Base-by-base conservation (phyloP, 345 rosid genomes). In the sweet orange (Citrus sinensis) region DNA sequence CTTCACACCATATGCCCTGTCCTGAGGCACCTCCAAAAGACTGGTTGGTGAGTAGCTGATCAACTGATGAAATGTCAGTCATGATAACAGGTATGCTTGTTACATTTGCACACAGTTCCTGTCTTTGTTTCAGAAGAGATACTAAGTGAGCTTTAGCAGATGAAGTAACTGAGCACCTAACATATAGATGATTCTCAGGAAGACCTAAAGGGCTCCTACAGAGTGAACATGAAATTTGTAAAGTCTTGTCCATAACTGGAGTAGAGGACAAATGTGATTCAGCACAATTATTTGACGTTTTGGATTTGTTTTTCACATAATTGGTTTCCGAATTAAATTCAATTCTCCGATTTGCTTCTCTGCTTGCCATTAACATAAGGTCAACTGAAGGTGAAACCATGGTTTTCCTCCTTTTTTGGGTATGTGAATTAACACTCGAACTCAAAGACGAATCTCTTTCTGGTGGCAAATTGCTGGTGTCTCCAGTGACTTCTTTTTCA, bases 1-100 rank as follows among this genome's bases (percentile, higher is more conserved):
- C 89, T 83, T 91, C 83, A 55, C 85, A 83, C 99, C 97, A 95
- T 74, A 90, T 80, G 70, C 94, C 93, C 75, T 79, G 82, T 49
- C 84, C 86, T 42, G 73, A 76, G 40, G 78, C 77, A 79, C 84
- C 88, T 78, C 72, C 82, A 76, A n/a, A 56, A 79, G 56, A 34
- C 59, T 76, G 86, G 67, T 59, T 77, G 82, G 76, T 80, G 63
- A 93, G 85, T 73, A 81, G 84, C 68, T 82, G 92, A 85, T 92
- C 79, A 74, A 95, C 89, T 35, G 87, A 84, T 51, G 91, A 85
- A 78, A 77, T 68, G 58, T 95, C 93, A 10, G 89, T 80, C 82
- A 89, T 79, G 59, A 95, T 46, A 81, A 95, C 85, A 56, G 90
- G 87, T 77, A 89, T 77, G 67, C 87, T 84, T 54, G 84, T 72